phyloP scores from a whole-genome alignment of 176 grass and related monocot genomes.

The Cymbopogon citratus region DNA sequence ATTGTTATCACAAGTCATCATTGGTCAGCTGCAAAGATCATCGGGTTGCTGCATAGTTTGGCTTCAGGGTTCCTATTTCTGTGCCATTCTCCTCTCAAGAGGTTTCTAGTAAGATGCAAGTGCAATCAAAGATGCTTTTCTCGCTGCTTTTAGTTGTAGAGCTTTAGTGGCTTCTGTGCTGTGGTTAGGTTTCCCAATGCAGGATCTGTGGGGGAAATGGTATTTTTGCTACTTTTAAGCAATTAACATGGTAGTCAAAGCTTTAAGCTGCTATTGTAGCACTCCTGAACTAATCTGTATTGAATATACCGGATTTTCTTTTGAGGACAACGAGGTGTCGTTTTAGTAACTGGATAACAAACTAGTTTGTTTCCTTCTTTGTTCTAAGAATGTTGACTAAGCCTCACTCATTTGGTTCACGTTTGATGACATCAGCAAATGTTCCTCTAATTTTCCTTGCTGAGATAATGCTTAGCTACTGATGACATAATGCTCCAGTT shows the following conservation, averaged over 20 bases:
- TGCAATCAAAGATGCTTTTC: background rate
- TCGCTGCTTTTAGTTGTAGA: background rate
- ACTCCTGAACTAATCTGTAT: background rate
- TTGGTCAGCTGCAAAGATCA: background rate
- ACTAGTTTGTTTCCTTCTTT: background rate
- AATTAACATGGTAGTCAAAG: background rate
- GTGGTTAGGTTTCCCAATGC: background rate
- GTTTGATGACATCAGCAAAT: slow-evolving; percentile 3
- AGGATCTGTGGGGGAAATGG: background rate
- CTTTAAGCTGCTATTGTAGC: background rate
- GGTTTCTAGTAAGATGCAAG: background rate
- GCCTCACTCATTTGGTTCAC: background rate
- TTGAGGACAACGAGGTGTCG: background rate
- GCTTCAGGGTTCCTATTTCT: background rate
- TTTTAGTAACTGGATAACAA: background rate
- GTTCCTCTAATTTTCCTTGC: background rate
- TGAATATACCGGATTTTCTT: background rate
- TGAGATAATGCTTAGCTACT: slow-evolving; percentile 4
- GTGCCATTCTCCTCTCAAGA: background rate
- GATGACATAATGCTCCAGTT: background rate
- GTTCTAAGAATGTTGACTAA: background rate
- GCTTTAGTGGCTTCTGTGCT: background rate
- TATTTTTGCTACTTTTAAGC: background rate
- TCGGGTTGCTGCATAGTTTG: background rate
- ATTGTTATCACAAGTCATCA: background rate